Conservation (phyloP, 495 filamentous ascomycete species). For the Lophiostoma macrostomum region DNA sequence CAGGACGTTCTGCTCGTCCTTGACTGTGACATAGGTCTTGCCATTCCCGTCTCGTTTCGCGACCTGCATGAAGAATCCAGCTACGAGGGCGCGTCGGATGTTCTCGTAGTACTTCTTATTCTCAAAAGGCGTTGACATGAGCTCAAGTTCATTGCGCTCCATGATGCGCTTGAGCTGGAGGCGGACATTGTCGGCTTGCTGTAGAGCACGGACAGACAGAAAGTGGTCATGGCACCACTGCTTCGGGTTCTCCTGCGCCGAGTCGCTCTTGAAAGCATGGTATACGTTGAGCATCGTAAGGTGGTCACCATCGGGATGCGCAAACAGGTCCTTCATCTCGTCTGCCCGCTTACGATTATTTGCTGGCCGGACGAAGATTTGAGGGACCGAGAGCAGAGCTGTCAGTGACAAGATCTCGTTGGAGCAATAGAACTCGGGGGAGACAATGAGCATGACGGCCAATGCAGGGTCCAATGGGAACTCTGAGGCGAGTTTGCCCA, state of each 20-base stretch:
- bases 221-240: slow-evolving; percentile 98
- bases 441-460: slow-evolving; percentile 96
- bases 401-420: slow-evolving; percentile 97
- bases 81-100: slow-evolving; percentile 87
- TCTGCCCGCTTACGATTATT: slow-evolving; percentile 86
- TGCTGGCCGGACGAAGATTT: slow-evolving; percentile 87
- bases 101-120: slow-evolving; percentile 98
- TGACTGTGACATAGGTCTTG: slow-evolving; percentile 90
- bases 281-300: slow-evolving; percentile 96
- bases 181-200: slow-evolving; percentile 91
- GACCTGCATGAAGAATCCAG: slow-evolving; percentile 99
- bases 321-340: slow-evolving; percentile 93
- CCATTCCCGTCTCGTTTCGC: slow-evolving; percentile 76
- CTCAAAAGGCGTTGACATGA: slow-evolving; percentile 84
- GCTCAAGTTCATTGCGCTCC: slow-evolving; percentile 81
- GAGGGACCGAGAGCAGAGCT: slow-evolving; percentile 87
- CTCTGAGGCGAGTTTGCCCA: slow-evolving; percentile 87
- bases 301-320: slow-evolving; percentile 91
- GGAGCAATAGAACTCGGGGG: slow-evolving; percentile 97
- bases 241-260: slow-evolving; percentile 69
- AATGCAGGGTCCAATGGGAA: slow-evolving; percentile 94
- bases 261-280: slow-evolving; percentile 84
- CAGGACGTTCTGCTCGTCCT: slow-evolving; percentile 87
- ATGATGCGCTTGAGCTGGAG: slow-evolving; percentile 90
- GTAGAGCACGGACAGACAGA: slow-evolving; percentile 81